Base-by-base conservation (phyloP, 2,329 filamentous ascomycete species). In the Herpotrichia juniperi region DNA sequence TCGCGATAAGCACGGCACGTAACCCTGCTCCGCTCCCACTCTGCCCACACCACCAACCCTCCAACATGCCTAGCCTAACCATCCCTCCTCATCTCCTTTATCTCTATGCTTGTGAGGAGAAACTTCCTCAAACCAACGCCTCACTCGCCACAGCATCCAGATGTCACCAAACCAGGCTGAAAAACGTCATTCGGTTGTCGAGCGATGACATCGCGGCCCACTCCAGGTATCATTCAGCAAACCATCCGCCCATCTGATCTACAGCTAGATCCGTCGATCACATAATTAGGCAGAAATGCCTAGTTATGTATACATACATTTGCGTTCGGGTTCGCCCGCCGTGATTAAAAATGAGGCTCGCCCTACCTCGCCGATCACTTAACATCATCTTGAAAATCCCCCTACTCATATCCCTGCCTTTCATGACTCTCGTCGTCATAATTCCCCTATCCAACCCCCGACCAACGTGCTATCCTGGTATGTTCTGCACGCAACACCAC, bases 1-100 rank as follows among this genome's bases (percentile, higher is more conserved):
- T 53, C 37, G 45, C 50, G 50, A 53, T 53, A 53, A 53, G 50
- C 50, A 34, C 37, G 28, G 10, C 10, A 12, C 28, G 8, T 14
- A 19, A 25, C 35, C 31, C 42, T 30, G 24, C 17, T 44, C 25
- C 32, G 14, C 30, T 49, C 32, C 32, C 40, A 39, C 39, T 35
- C 40, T 31, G 25, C 37, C 30, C 32, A 30, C 26, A 17, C 40
- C 3, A 14, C 28, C 24, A 19, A 11, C 16, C 37, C 16, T 35
- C 39, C 8, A 4, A 19, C 34, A 17, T 37, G 8, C 11, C 16
- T 5, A 37, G 3, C 34, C 11, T 19, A 14, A 19, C 14, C 21
- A 7, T 17, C 16, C 12, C 34, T 7, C 8, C 34, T 17, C 34
- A 37, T 19, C 34, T 4, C 34, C 31, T n/a, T n/a, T n/a, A 34